Conservation (phyloP, 2,329 filamentous ascomycete species). For the Grosmannia penicillata region DNA sequence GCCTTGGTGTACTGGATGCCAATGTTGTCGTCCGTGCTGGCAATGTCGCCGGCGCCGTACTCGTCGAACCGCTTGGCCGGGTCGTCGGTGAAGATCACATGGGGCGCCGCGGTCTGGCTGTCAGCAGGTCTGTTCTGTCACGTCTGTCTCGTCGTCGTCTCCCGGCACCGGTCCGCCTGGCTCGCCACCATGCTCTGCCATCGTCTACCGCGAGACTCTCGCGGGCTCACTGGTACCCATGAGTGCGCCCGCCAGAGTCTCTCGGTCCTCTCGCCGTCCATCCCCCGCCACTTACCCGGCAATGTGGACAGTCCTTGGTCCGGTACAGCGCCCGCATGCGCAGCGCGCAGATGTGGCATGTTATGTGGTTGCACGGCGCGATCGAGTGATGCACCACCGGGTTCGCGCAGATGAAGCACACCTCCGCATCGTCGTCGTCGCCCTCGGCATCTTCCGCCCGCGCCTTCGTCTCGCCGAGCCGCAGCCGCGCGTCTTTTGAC, state of each 20-base stretch:
- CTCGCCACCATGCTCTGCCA: too few species aligned
- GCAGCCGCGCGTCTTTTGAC: not conserved
- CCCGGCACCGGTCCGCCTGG: too few species aligned
- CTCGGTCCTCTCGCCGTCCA: too few species aligned
- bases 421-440: slow-evolving; percentile 44
- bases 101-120: slow-evolving; percentile 48
- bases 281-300: slow-evolving; percentile 46
- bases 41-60: slow-evolving; percentile 60
- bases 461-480: slow-evolving; percentile 8
- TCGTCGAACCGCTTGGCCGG: slow-evolving; percentile 70
- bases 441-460: slow-evolving; percentile 2
- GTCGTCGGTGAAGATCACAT: slow-evolving; percentile 87
- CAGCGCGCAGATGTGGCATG: slow-evolving; percentile 90
- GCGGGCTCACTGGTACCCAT: too few species aligned
- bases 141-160: not conserved
- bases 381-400: slow-evolving; percentile 76
- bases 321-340: slow-evolving; percentile 90
- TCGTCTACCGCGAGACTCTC: too few species aligned
- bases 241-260: too few species aligned
- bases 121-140: too few species aligned
- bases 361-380: slow-evolving; percentile 88
- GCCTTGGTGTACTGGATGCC: slow-evolving; percentile 83
- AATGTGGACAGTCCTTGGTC: slow-evolving; percentile 92
- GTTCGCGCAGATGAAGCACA: slow-evolving; percentile 97
- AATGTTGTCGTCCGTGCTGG: slow-evolving; percentile 66